A percentile compares a stretch with the other conserved stretches of the same genome.
Evolutionary conservation across 306 rosid species (phyloP).

Genomic region (Hippophae rhamnoides): DNA sequence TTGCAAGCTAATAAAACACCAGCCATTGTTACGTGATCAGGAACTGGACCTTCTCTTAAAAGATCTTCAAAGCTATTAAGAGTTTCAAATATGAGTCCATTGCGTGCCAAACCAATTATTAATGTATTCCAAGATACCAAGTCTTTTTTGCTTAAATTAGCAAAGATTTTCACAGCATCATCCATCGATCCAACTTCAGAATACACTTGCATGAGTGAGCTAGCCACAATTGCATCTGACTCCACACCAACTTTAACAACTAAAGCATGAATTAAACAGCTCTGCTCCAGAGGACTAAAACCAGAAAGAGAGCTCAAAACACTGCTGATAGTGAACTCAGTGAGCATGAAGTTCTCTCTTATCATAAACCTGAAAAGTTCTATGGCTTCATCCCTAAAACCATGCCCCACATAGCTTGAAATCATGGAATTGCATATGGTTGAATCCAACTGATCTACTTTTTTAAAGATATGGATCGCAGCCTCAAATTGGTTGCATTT

Average conservation of each 20-base stretch:
- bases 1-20: constrained; percentile 68
- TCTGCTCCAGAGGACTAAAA: constrained; percentile 41
- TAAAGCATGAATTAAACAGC: constrained; percentile 61
- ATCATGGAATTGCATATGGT: constrained; percentile 69
- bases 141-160: constrained; percentile 39
- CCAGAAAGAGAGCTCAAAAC: constrained; percentile 46
- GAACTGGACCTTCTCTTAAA: constrained; percentile 27
- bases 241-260: constrained; percentile 55
- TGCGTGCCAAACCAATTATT: constrained; percentile 51
- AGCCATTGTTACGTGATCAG: constrained; percentile 55
- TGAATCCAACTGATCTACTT: constrained; percentile 45
- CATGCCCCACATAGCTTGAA: constrained; percentile 55
- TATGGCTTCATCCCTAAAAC: constrained; percentile 41
- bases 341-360: constrained; percentile 61
- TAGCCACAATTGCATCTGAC: constrained; percentile 52
- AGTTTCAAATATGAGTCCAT: constrained; percentile 41
- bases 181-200: constrained; percentile 54
- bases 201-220: constrained; percentile 64
- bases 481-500: constrained; percentile 77
- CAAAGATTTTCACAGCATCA: constrained; percentile 46
- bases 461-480: constrained; percentile 48
- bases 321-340: constrained; percentile 59
- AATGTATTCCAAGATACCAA: constrained; percentile 74
- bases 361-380: constrained; percentile 46
- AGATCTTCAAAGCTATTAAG: constrained; percentile 34